Evolutionary conservation across 371 early-diverging fungal genomes (phyloP).

Genomic region (Mucor irregularis): DNA sequence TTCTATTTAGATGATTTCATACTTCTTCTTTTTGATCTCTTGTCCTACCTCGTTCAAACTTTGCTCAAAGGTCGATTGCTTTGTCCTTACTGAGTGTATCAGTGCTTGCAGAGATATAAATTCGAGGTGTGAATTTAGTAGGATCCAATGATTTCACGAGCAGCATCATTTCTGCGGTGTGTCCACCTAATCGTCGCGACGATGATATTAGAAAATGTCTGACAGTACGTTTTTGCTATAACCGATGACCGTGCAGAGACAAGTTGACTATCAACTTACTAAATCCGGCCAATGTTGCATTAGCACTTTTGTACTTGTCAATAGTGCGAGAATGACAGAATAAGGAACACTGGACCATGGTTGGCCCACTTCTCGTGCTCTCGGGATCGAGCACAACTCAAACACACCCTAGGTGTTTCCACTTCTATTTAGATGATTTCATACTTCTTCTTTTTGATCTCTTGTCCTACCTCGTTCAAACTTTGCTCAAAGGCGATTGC

Average conservation of each 20-base stretch:
- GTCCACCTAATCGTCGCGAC: conserved; percentile 75
- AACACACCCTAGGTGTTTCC: conserved; percentile 24
- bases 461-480: conserved; percentile 10
- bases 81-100: conserved; percentile 64
- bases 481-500: conserved; percentile 48
- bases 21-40: not conserved
- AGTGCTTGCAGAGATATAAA: conserved; percentile 62
- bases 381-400: conserved; percentile 54
- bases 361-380: conserved; percentile 76
- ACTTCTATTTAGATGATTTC: not conserved
- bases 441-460: not conserved
- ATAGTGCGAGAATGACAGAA: conserved; percentile 46
- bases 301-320: conserved; percentile 41
- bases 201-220: too few relatives aligned
- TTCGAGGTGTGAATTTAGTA: conserved; percentile 54
- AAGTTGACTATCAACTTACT: conserved; percentile 45
- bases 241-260: too few relatives aligned
- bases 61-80: conserved; percentile 49
- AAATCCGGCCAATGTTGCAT: conserved; percentile 52
- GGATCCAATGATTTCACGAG: conserved; percentile 54
- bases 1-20: not conserved
- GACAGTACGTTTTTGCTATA: not conserved
- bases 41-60: conserved; percentile 7
- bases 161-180: conserved; percentile 81
- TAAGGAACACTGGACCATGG: conserved; percentile 62